A percentile compares a stretch with the other conserved stretches of the same genome.
Evolutionary conservation across 257 asterid species (phyloP).

Genomic region (Nyctanthes arbortristis): DNA sequence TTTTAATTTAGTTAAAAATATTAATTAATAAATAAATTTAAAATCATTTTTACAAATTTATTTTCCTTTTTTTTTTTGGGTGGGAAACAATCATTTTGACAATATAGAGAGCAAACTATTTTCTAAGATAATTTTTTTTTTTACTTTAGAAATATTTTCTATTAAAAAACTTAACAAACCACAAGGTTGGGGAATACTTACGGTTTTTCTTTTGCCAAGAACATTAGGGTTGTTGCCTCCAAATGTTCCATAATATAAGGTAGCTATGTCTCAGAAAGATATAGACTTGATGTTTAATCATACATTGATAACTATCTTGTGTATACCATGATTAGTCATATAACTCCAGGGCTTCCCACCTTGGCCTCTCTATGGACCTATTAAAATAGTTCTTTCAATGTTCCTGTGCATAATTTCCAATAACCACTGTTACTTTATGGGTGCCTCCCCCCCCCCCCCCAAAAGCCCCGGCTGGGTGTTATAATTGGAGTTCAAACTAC

Average conservation of each 20-base stretch:
- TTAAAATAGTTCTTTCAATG: background rate
- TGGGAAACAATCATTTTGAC: no score
- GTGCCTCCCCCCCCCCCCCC: no score
- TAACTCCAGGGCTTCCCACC: background rate
- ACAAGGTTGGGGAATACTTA: background rate
- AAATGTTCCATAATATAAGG: background rate
- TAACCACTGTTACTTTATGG: no score
- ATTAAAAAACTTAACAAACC: background rate
- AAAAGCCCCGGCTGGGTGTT: no score
- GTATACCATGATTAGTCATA: background rate
- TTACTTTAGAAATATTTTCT: background rate
- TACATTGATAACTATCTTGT: background rate
- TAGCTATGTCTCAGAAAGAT: background rate
- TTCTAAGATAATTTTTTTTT: background rate
- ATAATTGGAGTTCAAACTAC: no score
- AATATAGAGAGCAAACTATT: no score
- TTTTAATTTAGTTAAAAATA: no score
- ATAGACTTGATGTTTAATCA: background rate
- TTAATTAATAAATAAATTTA: no score
- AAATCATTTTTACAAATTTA: no score
- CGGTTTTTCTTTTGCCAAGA: background rate
- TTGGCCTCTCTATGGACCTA: background rate
- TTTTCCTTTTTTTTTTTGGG: no score
- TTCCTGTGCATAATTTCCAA: background rate
- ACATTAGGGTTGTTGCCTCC: conserved; percentile 3